A percentile compares a stretch with the other conserved stretches of the same genome.
Conservation (phyloP, 2,329 filamentous ascomycete genomes). For the Colletotrichum scovillei region DNA sequence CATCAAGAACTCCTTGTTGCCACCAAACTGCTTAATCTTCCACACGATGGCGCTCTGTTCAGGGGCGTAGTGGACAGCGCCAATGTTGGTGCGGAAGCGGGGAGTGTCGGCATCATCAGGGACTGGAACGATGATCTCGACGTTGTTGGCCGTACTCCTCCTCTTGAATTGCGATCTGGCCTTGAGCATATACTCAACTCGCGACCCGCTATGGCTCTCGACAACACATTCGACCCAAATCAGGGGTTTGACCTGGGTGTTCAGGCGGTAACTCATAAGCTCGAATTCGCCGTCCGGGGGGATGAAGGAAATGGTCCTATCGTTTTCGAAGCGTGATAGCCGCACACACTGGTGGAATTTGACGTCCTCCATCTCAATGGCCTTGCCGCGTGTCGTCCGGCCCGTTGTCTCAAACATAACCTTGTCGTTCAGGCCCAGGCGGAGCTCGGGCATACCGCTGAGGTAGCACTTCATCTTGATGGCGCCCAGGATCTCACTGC, state of each 20-base stretch:
- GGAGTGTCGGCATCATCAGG: slow-evolving; percentile 97
- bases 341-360: slow-evolving; percentile 99
- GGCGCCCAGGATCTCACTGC: slow-evolving; percentile 95
- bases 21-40: slow-evolving; percentile 99
- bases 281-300: slow-evolving; percentile 99
- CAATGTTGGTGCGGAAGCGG: slow-evolving; percentile 96
- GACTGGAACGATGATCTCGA: slow-evolving; percentile 96
- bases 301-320: slow-evolving; percentile 98
- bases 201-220: slow-evolving; percentile 92
- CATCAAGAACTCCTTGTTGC: slow-evolving; percentile 99
- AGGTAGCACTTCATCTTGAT: slow-evolving; percentile 99
- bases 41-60: slow-evolving; percentile 98
- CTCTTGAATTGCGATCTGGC: slow-evolving; percentile 98
- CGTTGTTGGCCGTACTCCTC: slow-evolving; percentile 96
- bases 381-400: slow-evolving; percentile 91
- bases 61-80: slow-evolving; percentile 95
- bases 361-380: slow-evolving; percentile 99
- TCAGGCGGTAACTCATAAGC: slow-evolving; percentile 98
- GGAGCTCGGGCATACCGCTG: slow-evolving; percentile 96
- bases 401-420: slow-evolving; percentile 99
- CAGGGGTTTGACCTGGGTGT: slow-evolving; percentile 97
- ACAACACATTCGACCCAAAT: slow-evolving; percentile 99
- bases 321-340: slow-evolving; percentile 96
- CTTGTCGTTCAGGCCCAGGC: slow-evolving; percentile 96
- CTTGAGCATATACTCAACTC: slow-evolving; percentile 99